A percentile compares a stretch with the other conserved stretches of the same genome.
Evolutionary conservation across 2,329 filamentous ascomycete species (phyloP).

Genomic region (Bisporella sp.): DNA sequence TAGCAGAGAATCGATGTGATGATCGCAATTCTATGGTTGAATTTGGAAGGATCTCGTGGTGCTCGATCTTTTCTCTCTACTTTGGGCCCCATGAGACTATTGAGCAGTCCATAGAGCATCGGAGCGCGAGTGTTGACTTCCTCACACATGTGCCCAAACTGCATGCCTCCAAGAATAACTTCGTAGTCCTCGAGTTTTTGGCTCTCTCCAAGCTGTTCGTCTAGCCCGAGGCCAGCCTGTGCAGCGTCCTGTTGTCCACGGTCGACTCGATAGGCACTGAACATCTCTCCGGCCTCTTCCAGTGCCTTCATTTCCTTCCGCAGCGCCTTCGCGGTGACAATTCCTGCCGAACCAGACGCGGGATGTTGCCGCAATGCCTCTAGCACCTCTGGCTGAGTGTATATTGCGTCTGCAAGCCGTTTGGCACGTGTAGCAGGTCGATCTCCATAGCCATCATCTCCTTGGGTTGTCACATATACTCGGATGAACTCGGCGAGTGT

Average conservation of each 20-base stretch:
- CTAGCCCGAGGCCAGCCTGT: background rate
- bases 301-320: conserved; percentile 1
- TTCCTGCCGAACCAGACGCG: background rate
- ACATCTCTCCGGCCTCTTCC: background rate
- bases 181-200: conserved; percentile 2
- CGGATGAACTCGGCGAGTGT: background rate
- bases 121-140: conserved; percentile 1
- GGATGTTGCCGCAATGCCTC: background rate
- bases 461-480: conserved; percentile 1
- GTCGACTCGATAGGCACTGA: conserved; percentile 1
- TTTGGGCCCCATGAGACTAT: background rate
- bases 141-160: background rate
- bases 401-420: background rate
- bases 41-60: background rate
- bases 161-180: background rate
- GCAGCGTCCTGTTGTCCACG: background rate
- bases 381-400: background rate
- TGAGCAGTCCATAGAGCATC: background rate
- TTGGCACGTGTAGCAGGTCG: conserved; percentile 1
- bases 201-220: background rate
- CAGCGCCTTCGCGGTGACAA: background rate
- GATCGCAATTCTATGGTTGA: conserved; percentile 1
- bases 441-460: background rate
- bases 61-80: background rate
- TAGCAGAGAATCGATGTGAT: conserved; percentile 2